These are phyloP conservation scores for Oidiodendron maius DNA, from an alignment of 495 filamentous ascomycete species.

Conservation along the genomic window DNA sequence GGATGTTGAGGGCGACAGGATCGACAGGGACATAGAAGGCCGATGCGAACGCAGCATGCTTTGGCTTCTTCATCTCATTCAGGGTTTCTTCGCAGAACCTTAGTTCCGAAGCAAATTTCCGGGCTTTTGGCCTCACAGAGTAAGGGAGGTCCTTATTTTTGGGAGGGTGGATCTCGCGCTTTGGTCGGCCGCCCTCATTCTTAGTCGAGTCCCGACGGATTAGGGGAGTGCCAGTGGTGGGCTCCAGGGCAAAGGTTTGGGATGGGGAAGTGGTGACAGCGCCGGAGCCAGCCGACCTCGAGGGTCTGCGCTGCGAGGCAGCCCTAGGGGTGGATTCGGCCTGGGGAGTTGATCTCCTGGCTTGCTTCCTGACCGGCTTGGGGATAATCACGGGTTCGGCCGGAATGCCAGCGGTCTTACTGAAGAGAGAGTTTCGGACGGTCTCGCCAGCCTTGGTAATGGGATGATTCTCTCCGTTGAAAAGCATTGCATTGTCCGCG, in stretches of 20 bases:
- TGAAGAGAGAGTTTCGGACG: slow-evolving; percentile 13
- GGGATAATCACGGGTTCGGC: slow-evolving; percentile 2
- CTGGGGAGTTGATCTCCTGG: slow-evolving; percentile 39
- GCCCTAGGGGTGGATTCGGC: slow-evolving; percentile 26
- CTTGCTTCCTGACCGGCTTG: slow-evolving; percentile 32
- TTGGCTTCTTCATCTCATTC: slow-evolving; percentile 69
- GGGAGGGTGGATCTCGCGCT: slow-evolving; percentile 89
- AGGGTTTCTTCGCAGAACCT: slow-evolving; percentile 83
- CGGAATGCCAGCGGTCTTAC: slow-evolving; percentile 14
- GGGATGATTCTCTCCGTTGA: slow-evolving; percentile 75
- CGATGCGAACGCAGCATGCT: slow-evolving; percentile 55
- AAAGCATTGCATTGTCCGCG: slow-evolving; percentile 65
- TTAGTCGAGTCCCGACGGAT: slow-evolving; percentile 84
- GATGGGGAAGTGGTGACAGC: slow-evolving; percentile 29
- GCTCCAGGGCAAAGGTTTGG: slow-evolving; percentile 70
- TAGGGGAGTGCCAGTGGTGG: slow-evolving; percentile 72
- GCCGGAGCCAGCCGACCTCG: slow-evolving; percentile 31
- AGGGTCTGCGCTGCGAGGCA: slow-evolving; percentile 32
- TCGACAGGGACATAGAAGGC: slow-evolving; percentile 83
- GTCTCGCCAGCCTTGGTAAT: slow-evolving; percentile 53
- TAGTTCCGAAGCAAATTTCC: slow-evolving; percentile 84
- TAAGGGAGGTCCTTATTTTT: slow-evolving; percentile 84
- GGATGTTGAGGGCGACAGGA: slow-evolving; percentile 90
- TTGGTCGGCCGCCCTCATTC: slow-evolving; percentile 69
- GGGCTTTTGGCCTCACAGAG: slow-evolving; percentile 71